Conservation (phyloP, 257 asterid species). For the Gentiana dahurica region DNA sequence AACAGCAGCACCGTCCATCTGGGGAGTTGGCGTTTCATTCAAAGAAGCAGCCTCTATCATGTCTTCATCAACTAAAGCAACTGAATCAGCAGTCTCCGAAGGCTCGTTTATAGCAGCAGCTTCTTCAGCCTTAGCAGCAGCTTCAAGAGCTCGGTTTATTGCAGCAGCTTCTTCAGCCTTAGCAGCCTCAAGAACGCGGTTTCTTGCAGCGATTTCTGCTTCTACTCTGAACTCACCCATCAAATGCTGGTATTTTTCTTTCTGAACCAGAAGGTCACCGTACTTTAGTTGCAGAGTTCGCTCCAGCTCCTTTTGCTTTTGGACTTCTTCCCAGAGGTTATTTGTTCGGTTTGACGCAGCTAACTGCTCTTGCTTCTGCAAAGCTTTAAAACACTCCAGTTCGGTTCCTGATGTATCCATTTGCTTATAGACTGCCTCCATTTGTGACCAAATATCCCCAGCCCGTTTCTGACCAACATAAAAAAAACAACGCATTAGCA, state of each 20-base stretch:
- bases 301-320: slow-evolving; percentile 95
- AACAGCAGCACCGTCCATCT: background rate
- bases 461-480: slow-evolving; percentile 49
- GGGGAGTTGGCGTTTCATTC: too few relatives aligned
- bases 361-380: slow-evolving; percentile 71
- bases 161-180: slow-evolving; percentile 18
- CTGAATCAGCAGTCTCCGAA: background rate
- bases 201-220: slow-evolving; percentile 32
- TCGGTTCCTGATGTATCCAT: slow-evolving; percentile 89
- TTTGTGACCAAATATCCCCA: slow-evolving; percentile 66
- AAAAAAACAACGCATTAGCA: background rate
- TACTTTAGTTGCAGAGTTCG: slow-evolving; percentile 54
- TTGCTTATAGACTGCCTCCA: slow-evolving; percentile 68
- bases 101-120: background rate
- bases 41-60: too few relatives aligned
- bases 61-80: slow-evolving; percentile 1
- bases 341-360: slow-evolving; percentile 75
- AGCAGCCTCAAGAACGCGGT: slow-evolving; percentile 15
- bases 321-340: slow-evolving; percentile 92
- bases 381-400: slow-evolving; percentile 70
- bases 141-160: slow-evolving; percentile 5
- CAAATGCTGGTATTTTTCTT: slow-evolving; percentile 39
- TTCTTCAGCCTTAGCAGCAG: slow-evolving; percentile 8
- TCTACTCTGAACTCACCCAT: slow-evolving; percentile 34
- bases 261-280: slow-evolving; percentile 50